phyloP scores from a whole-genome alignment of 1,284 basidiomycete species.

The Trichosporon coremiiforme region DNA sequence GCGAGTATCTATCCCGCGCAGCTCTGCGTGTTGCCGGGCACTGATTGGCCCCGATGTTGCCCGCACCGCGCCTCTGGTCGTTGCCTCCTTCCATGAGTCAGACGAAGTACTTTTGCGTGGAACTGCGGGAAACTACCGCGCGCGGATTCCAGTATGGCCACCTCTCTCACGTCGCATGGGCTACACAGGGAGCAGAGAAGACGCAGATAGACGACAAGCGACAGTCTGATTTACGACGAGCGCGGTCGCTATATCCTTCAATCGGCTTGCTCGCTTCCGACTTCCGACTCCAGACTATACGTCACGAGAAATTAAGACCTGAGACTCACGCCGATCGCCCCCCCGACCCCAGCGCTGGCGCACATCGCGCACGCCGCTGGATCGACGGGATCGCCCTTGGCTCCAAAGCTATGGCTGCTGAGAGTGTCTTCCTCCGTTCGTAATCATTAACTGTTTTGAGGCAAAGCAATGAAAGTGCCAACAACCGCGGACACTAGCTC shows the following conservation, averaged over 20 bases:
- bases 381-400: neutral
- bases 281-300: neutral
- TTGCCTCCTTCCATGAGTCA: no score
- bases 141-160: neutral
- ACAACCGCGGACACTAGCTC: no score
- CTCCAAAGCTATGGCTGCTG: neutral
- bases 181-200: no score
- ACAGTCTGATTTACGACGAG: neutral
- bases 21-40: no score
- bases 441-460: no score
- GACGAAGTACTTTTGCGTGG: neutral
- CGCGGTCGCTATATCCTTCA: neutral
- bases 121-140: neutral
- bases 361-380: neutral
- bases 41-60: no score
- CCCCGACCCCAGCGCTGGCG: neutral
- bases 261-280: neutral
- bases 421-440: neutral
- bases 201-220: neutral
- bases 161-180: neutral
- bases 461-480: no score
- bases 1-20: neutral
- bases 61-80: no score
- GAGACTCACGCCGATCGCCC: neutral
- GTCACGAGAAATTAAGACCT: neutral